These are phyloP conservation scores for Pestalotiopsis sp. DNA, from an alignment of 2,329 filamentous ascomycete genomes.

Conservation along the genomic window DNA sequence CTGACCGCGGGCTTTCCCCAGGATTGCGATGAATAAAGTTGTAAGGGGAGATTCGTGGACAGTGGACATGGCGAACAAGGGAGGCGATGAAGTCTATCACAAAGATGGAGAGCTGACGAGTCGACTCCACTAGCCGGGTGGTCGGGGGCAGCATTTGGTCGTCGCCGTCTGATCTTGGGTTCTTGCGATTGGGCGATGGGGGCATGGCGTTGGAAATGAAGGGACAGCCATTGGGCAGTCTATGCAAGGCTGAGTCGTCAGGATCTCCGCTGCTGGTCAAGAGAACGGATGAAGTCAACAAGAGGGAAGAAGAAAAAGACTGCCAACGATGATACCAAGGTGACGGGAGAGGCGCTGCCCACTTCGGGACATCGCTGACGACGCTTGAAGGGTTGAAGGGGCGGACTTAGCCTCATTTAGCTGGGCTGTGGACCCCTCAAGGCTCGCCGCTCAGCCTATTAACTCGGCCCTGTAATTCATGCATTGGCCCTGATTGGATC, in stretches of 20 bases:
- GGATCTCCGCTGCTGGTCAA: neutral
- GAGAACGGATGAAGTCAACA: neutral
- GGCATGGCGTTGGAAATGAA: conserved; percentile 5
- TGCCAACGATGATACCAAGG: neutral
- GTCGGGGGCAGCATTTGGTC: neutral
- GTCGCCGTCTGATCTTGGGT: neutral
- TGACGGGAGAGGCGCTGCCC: conserved; percentile 2
- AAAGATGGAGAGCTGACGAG: neutral
- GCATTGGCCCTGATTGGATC: neutral
- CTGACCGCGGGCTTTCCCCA: neutral
- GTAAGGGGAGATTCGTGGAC: neutral
- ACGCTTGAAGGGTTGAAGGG: neutral
- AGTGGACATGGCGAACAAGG: neutral
- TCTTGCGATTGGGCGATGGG: neutral
- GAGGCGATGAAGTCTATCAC: neutral
- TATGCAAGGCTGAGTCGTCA: neutral
- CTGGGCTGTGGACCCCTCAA: neutral
- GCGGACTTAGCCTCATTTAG: conserved; percentile 6
- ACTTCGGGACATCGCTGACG: conserved; percentile 1
- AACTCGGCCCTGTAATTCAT: neutral
- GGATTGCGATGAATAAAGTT: neutral
- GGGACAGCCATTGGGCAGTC: neutral
- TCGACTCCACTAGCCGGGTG: neutral
- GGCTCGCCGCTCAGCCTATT: neutral
- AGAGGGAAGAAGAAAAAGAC: neutral